Conservation (phyloP, 345 rosid species). For the Eucalyptus cladocalyx region DNA sequence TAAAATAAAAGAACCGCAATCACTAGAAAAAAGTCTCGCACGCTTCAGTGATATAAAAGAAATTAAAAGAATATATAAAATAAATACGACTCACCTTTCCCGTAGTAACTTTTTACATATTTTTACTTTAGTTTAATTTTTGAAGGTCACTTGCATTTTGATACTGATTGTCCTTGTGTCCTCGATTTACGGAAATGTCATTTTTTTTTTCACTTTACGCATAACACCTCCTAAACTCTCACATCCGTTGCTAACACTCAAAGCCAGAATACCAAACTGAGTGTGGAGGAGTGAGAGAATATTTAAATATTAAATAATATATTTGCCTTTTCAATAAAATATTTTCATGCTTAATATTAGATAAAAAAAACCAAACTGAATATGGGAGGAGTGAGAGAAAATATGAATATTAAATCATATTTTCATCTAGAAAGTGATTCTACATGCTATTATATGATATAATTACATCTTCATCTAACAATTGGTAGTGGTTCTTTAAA, state of each 20-base stretch:
- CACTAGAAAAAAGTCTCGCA: background rate
- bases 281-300: too few relatives aligned
- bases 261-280: background rate
- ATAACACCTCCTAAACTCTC: background rate
- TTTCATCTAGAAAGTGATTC: too few relatives aligned
- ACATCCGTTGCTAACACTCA: fast-evolving
- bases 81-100: background rate
- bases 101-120: background rate
- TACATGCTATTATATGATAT: fast-evolving
- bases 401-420: too few relatives aligned
- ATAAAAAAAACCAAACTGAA: background rate
- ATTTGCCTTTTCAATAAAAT: too few relatives aligned
- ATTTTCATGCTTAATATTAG: fast-evolving
- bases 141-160: background rate
- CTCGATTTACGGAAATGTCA: background rate
- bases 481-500: too few relatives aligned
- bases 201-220: background rate
- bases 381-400: background rate
- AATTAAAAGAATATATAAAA: background rate
- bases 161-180: background rate
- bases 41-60: background rate
- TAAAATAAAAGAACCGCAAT: background rate
- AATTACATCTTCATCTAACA: background rate
- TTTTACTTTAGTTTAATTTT: background rate
- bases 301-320: too few relatives aligned